phyloP scores from a whole-genome alignment of 768 basidiomycete genomes.

The Tulasnella sp. region DNA sequence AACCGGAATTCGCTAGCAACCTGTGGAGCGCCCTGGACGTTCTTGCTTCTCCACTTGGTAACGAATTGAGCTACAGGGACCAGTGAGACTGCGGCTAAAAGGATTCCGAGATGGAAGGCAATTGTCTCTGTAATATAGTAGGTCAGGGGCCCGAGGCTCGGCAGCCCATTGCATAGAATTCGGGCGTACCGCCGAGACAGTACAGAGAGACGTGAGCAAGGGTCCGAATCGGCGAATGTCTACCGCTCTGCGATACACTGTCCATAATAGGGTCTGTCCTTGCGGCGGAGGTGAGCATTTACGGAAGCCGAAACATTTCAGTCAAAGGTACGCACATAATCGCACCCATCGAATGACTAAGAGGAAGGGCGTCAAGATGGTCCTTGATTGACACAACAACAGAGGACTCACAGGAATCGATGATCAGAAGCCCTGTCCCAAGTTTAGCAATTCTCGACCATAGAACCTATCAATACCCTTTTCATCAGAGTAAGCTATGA shows the following conservation, averaged over 20 bases:
- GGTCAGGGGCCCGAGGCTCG: background rate
- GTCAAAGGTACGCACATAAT: background rate
- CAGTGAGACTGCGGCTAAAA: conserved; percentile 47
- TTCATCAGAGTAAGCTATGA: background rate
- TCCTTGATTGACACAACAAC: background rate
- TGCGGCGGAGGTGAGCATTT: background rate
- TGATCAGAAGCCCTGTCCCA: background rate
- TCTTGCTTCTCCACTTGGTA: conserved; percentile 10
- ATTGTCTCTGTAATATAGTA: conserved; percentile 48
- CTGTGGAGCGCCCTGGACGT: background rate
- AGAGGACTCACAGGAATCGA: background rate
- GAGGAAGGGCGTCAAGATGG: background rate
- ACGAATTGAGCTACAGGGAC: conserved; percentile 39
- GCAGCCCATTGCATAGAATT: background rate
- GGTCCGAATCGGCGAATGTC: background rate
- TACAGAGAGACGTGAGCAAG: background rate
- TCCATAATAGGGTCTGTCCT: background rate
- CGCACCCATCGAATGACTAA: background rate
- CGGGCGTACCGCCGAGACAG: background rate
- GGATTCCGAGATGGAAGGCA: conserved; percentile 64
- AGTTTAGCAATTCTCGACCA: background rate
- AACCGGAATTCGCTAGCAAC: background rate
- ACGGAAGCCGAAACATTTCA: background rate
- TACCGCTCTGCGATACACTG: background rate
- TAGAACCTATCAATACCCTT: background rate